phyloP scores from a whole-genome alignment of 139 green algal genomes.

The Chlorella ohadii region DNA sequence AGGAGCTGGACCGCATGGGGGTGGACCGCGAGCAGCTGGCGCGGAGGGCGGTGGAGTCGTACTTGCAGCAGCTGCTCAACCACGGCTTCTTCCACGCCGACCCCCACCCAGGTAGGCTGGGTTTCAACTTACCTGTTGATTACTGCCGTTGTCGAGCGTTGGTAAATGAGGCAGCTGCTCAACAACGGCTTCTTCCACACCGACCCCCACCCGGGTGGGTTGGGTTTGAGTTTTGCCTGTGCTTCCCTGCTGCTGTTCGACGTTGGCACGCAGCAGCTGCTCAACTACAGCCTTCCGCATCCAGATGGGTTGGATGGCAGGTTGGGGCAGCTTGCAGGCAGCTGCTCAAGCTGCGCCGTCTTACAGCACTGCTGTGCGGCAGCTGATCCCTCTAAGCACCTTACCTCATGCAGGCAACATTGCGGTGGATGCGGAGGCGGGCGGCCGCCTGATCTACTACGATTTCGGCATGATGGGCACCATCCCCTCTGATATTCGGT shows the following conservation, averaged over 20 bases:
- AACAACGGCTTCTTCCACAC: constrained; percentile 95
- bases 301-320: no score
- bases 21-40: constrained; percentile 91
- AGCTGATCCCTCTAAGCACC: no score
- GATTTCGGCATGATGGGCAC: constrained; percentile 90
- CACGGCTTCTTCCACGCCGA: constrained; percentile 95
- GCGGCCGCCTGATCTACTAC: constrained; percentile 95
- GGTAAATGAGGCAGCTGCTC: constrained; percentile 95
- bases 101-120: constrained; percentile 44
- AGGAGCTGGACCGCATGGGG: constrained; percentile 82
- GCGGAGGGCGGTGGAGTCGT: constrained; percentile 86
- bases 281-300: no score
- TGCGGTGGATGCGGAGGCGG: constrained; percentile 81
- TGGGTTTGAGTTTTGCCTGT: no score
- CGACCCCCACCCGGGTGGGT: no score
- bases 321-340: no score
- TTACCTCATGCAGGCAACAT: constrained; percentile 97
- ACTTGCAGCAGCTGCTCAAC: constrained; percentile 95
- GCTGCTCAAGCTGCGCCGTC: no score
- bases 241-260: no score
- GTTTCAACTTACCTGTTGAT: no score
- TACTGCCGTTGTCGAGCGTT: no score
- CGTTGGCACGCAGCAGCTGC: no score
- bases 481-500: constrained; percentile 43
- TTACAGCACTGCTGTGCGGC: no score